These are phyloP conservation scores for Bipolaris cookei DNA, from an alignment of 2,329 filamentous ascomycete species.

Conservation along the genomic window DNA sequence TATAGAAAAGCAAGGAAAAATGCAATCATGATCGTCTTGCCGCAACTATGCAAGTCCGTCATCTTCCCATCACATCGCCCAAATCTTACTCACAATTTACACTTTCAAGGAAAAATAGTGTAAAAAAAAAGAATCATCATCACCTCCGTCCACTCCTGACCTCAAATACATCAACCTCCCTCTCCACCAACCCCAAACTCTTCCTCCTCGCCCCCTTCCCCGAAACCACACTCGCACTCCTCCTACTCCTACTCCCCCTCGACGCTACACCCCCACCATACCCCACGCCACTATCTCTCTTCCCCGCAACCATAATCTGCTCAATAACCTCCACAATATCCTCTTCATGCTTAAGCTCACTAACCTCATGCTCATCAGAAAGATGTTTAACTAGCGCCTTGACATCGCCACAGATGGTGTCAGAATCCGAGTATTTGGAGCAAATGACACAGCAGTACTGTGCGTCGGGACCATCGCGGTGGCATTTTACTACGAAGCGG, in stretches of 20 bases:
- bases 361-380: constrained; percentile 41
- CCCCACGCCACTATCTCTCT: constrained; percentile 37
- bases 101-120: too few relatives aligned
- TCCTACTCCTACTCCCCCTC: constrained; percentile 22
- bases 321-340: constrained; percentile 44
- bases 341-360: constrained; percentile 41
- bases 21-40: not conserved
- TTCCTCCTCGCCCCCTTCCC: constrained; percentile 16
- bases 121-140: not conserved
- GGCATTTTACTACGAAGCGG: constrained; percentile 48
- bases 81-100: not conserved
- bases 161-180: constrained; percentile 37
- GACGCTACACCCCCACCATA: constrained; percentile 14
- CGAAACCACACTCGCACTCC: constrained; percentile 38
- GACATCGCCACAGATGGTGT: constrained; percentile 48
- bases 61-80: not conserved
- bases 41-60: not conserved
- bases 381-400: constrained; percentile 46
- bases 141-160: constrained; percentile 11
- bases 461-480: constrained; percentile 40
- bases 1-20: not conserved
- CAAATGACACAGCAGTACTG: constrained; percentile 47
- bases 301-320: constrained; percentile 17
- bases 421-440: constrained; percentile 27
- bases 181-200: constrained; percentile 28